Conservation (phyloP, 768 basidiomycete genomes). For the Dentipellis fragilis region DNA sequence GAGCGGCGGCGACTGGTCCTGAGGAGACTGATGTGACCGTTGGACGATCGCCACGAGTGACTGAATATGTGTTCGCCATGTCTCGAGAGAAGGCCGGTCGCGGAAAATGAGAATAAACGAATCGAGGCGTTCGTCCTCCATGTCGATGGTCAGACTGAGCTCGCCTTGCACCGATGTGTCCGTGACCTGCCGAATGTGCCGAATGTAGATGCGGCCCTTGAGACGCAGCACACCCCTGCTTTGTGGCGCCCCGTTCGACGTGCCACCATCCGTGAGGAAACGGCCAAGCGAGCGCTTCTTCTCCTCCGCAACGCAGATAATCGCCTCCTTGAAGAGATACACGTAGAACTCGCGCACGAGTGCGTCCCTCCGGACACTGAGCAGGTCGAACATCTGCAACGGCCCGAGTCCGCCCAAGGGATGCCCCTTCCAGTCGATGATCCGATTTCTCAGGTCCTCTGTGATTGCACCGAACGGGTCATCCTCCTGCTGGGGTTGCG, state of each 20-base stretch:
- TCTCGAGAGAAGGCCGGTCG: slow-evolving; percentile 78
- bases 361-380: slow-evolving; percentile 80
- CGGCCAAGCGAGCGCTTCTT: slow-evolving; percentile 76
- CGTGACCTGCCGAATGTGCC: slow-evolving; percentile 85
- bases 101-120: slow-evolving; percentile 95
- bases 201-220: slow-evolving; percentile 92
- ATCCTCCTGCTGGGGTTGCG: slow-evolving; percentile 28
- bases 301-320: slow-evolving; percentile 92
- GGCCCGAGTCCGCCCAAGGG: slow-evolving; percentile 82
- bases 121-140: slow-evolving; percentile 91
- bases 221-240: slow-evolving; percentile 70
- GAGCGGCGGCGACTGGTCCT: slow-evolving; percentile 22
- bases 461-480: slow-evolving; percentile 79
- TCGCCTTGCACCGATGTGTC: slow-evolving; percentile 72
- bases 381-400: slow-evolving; percentile 85
- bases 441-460: slow-evolving; percentile 80
- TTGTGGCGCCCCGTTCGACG: slow-evolving; percentile 15
- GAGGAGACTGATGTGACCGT: slow-evolving; percentile 32
- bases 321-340: slow-evolving; percentile 94
- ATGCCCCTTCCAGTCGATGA: slow-evolving; percentile 95
- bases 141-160: slow-evolving; percentile 91
- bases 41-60: slow-evolving; percentile 67
- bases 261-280: slow-evolving; percentile 51
- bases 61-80: slow-evolving; percentile 82
- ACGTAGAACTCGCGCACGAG: slow-evolving; percentile 92